phyloP scores from a whole-genome alignment of 768 basidiomycete genomes.

The Kwoniella dejecticola region DNA sequence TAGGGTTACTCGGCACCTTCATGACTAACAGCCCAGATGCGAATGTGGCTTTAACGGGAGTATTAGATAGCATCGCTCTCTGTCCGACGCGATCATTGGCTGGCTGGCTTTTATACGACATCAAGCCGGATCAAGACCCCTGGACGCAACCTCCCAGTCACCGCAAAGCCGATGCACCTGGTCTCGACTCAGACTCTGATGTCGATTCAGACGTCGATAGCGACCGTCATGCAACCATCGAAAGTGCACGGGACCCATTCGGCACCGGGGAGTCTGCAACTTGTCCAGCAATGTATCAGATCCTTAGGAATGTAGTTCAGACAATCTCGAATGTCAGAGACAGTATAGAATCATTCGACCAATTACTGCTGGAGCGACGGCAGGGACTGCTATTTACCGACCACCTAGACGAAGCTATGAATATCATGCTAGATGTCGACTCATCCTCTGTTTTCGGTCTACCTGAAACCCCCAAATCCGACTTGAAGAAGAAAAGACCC shows the following conservation, averaged over 20 bases:
- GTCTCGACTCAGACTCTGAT: slow-evolving; percentile 14
- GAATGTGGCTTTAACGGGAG: slow-evolving; percentile 85
- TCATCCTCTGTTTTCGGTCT: slow-evolving; percentile 43
- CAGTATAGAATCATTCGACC: slow-evolving; percentile 76
- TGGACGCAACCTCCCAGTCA: slow-evolving; percentile 21
- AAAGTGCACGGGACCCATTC: slow-evolving; percentile 70
- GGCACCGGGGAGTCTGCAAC: slow-evolving; percentile 63
- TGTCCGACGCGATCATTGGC: slow-evolving; percentile 82
- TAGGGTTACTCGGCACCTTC: slow-evolving; percentile 74
- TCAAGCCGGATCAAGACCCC: slow-evolving; percentile 18
- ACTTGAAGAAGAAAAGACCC: slow-evolving; percentile 18
- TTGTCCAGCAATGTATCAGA: slow-evolving; percentile 72
- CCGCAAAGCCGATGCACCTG: not conserved
- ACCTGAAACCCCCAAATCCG: slow-evolving; percentile 8
- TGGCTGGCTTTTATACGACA: slow-evolving; percentile 78
- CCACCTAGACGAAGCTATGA: slow-evolving; percentile 86
- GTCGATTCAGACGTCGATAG: slow-evolving; percentile 12
- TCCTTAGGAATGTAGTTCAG: slow-evolving; percentile 75
- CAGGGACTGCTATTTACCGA: slow-evolving; percentile 88
- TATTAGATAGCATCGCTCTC: slow-evolving; percentile 74
- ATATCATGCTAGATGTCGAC: slow-evolving; percentile 67
- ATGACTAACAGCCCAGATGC: slow-evolving; percentile 81
- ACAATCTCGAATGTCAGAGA: slow-evolving; percentile 80
- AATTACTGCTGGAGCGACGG: slow-evolving; percentile 77
- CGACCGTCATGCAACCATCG: not conserved